phyloP scores from a whole-genome alignment of 805 yeast genomes.

The Barnettozyma pratensis region DNA sequence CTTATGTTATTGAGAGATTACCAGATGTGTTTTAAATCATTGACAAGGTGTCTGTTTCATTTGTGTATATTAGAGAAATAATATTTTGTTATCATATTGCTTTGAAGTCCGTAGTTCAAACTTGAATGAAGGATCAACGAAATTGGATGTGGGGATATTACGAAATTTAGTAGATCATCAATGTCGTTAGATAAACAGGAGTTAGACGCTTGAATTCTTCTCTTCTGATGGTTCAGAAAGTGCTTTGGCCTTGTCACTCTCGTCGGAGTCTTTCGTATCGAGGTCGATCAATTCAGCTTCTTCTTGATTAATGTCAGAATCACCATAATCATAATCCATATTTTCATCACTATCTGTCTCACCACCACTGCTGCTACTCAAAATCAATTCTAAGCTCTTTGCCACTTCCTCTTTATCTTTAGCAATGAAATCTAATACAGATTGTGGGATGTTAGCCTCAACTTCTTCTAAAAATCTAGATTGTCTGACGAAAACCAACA shows the following conservation, averaged over 20 bases:
- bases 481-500: conserved; percentile 30
- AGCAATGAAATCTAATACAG: conserved; percentile 26
- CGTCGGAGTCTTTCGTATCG: not conserved
- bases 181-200: no score
- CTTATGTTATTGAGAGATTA: conserved; percentile 87
- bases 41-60: no score
- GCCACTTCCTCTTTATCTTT: conserved; percentile 25
- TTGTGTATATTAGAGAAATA: not conserved
- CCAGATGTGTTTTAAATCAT: conserved; percentile 84
- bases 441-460: conserved; percentile 16
- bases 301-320: not conserved
- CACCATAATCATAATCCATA: conserved; percentile 1
- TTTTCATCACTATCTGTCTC: conserved; percentile 13
- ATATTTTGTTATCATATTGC: no score
- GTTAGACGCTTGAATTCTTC: no score
- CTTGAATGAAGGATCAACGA: not conserved
- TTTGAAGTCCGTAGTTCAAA: no score
- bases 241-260: not conserved
- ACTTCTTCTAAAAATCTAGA: conserved; percentile 17
- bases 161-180: no score
- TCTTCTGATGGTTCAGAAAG: no score
- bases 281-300: not conserved
- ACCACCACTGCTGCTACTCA: conserved; percentile 15
- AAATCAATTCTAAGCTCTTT: conserved; percentile 17
- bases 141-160: not conserved